phyloP scores from a whole-genome alignment of 2,329 filamentous ascomycete species.

The Mycosphaerella arachidis region DNA sequence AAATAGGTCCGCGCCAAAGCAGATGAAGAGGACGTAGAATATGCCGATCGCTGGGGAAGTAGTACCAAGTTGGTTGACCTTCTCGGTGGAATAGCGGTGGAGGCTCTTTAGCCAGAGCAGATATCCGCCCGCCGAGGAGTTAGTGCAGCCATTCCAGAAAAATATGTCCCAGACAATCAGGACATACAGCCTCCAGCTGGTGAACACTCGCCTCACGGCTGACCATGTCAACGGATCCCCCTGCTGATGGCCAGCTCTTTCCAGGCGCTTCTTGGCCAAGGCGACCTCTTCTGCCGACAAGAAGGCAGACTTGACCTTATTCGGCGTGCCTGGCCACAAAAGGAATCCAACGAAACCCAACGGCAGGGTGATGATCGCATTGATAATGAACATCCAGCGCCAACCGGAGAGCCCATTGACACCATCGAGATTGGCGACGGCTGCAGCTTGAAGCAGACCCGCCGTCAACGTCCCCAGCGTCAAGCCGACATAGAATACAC shows the following conservation, averaged over 20 bases:
- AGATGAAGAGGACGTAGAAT: conserved; percentile 52
- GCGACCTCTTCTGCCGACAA: neutral
- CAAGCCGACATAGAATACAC: conserved; percentile 50
- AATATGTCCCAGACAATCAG: conserved; percentile 50
- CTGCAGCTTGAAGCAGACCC: conserved; percentile 39
- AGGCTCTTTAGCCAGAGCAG: conserved; percentile 57
- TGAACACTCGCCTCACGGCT: conserved; percentile 35
- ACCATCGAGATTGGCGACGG: conserved; percentile 21
- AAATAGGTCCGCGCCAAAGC: conserved; percentile 53
- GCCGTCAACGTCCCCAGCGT: conserved; percentile 51
- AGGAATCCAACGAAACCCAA: neutral
- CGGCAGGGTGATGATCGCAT: neutral
- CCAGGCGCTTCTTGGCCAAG: conserved; percentile 36
- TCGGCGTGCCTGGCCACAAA: neutral
- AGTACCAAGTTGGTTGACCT: conserved; percentile 50
- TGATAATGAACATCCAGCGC: conserved; percentile 49
- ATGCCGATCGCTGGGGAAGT: conserved; percentile 54
- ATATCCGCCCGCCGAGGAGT: conserved; percentile 48
- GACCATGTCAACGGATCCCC: conserved; percentile 26
- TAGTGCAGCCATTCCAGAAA: conserved; percentile 53
- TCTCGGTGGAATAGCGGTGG: conserved; percentile 43
- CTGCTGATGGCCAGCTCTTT: conserved; percentile 31
- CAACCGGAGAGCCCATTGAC: conserved; percentile 47
- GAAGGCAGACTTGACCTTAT: neutral
- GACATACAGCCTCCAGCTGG: conserved; percentile 48